Evolutionary conservation across 257 asterid species (phyloP), one percentile per base, ranked within the genome.

Genomic region (Solanum appendiculatum): DNA sequence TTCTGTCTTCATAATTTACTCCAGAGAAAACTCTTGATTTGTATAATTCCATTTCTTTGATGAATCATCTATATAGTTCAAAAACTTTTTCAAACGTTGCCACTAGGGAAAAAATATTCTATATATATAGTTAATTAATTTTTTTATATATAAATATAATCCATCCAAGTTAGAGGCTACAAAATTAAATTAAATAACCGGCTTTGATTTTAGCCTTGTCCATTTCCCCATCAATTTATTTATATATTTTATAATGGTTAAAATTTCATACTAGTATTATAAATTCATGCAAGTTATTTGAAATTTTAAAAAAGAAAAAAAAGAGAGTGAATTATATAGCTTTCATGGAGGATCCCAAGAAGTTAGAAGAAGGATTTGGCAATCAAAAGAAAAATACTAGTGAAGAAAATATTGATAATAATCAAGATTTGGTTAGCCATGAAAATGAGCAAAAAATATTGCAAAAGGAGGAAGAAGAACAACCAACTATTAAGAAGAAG

Each of bases 281-380:
- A 80, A 80, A 80, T 80, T 46, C 85, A 48, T 80, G 84, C 66
- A 80, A 29, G 1, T 46, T 48, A 29, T 80, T 80, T 78, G 16
- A 8, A 0, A 1, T 16, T 51, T 18, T 16, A 13, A 40, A 40
- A n/a, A 23, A 21, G 2, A 31, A 9, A 16, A 70, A 7, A 7
- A 16, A 42, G 25, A 44, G 39, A 78, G 29, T 80, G 27, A 46
- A 48, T 34, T 44, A 16, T 78, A 15, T 78, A 78, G 40, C 5
- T 16, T 78, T 46, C 4, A 92, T 92, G 96, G 92, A 90, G 82
- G 92, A 92, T 87, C 89, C 91, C 4, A 92, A 86, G 82, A 91
- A 84, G 87, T 87, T 93, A 33, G 95, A 93, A 60, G 95, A 92
- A 87, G 98, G 96, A 16, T 56, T 90, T 40, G 90, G 86, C 7